Base-by-base conservation (phyloP, 768 basidiomycete genomes). In the Lactarius evosmus region DNA sequence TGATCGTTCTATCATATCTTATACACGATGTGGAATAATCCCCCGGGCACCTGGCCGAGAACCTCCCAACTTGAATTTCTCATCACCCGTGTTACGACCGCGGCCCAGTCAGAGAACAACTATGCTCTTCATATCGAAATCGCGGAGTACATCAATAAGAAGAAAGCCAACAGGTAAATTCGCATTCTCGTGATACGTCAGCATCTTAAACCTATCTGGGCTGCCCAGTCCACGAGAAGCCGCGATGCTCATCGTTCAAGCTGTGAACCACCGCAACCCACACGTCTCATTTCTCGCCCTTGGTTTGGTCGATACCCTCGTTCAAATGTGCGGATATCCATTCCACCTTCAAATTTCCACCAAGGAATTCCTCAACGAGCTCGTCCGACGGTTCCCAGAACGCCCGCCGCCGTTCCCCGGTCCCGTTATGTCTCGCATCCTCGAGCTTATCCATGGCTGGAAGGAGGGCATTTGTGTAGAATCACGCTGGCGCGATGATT, bases 291-390 rank as follows among this genome's bases (percentile, higher is more conserved):
- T 95, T 67, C 86, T 98, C 33, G 86, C 93, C 3, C 83, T 98
- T 12, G 78, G 89, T 6, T 84, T 96, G 4, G 86, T 98, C 67
- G 91, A 95, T 74, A 94, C 91, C 16, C 87, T 99, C 56, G 89
- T 98, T 51, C 91, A 95, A 73, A 88, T 91, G 44, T 98, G 96
- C 73, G 97, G 97, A 74, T 99, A 99, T 76, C 88, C 96, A 0
- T 90, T 99, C 62, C 97, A 98, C 73, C 87, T 99, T 27, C 97
- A 99, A 75, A 91, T 98, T 70, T 81, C 90, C 19, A 98, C 96
- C 46, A 98, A 99, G 72, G 97, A 98, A 72, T 99, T 98, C 73
- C 81, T 98, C 19, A 99, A 99, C 76, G 97, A 98, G 73, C 88
- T 99, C 73, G 97, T 99, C 29, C 87, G 96, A 55, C 86, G 95